phyloP scores from a whole-genome alignment of 2,329 filamentous ascomycete genomes.

The Parascedosporium putredinis region DNA sequence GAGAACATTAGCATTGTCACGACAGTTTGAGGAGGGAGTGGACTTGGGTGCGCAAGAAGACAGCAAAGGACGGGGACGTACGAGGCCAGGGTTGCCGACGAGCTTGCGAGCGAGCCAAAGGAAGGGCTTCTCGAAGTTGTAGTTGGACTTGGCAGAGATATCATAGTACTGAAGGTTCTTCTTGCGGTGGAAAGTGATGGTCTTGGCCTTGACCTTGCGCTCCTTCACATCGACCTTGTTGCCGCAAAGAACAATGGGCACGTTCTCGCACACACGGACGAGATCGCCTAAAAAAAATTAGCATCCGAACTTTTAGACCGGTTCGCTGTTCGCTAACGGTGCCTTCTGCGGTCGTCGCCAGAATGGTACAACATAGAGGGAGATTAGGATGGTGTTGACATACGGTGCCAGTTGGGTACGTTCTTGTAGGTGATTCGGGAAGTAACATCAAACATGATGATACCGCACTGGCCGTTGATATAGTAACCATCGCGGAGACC shows the following conservation, averaged over 20 bases:
- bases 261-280: slow-evolving; percentile 98
- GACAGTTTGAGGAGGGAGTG: too few relatives aligned
- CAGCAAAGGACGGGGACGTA: slow-evolving; percentile 9
- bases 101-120: slow-evolving; percentile 98
- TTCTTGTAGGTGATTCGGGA: slow-evolving; percentile 99
- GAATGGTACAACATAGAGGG: too few relatives aligned
- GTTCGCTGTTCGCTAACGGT: neutral
- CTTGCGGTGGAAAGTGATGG: slow-evolving; percentile 99
- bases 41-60: neutral
- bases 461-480: slow-evolving; percentile 99
- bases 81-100: slow-evolving; percentile 68
- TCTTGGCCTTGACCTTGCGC: slow-evolving; percentile 99
- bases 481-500: slow-evolving; percentile 99
- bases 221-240: slow-evolving; percentile 99
- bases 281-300: slow-evolving; percentile 61
- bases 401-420: slow-evolving; percentile 99
- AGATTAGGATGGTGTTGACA: slow-evolving; percentile 30
- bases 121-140: slow-evolving; percentile 99
- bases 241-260: slow-evolving; percentile 93
- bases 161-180: slow-evolving; percentile 99
- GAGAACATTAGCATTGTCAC: slow-evolving; percentile 20
- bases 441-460: slow-evolving; percentile 99
- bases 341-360: neutral
- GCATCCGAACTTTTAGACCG: slow-evolving; percentile 12
- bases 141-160: slow-evolving; percentile 99